Evolutionary conservation across 2,329 filamentous ascomycete species (phyloP), one percentile per base, ranked within the genome.

Genomic region (Teratosphaeria pseudoeucalypti): DNA sequence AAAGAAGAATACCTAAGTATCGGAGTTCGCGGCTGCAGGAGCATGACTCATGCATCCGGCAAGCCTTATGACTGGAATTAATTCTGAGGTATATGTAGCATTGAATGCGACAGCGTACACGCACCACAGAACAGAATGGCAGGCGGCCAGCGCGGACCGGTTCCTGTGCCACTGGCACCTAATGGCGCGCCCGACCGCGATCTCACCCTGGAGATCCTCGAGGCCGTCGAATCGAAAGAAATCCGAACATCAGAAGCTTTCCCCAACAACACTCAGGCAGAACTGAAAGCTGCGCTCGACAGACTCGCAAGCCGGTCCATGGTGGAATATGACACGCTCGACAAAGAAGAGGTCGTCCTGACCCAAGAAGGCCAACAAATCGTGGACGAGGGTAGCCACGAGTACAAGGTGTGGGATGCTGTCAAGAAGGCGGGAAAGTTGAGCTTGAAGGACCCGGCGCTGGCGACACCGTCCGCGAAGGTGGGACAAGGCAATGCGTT

Each of bases 401-500:
- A 81, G 69, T 79, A 72, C 70, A 78, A 77, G 64, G 78, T 80
- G 56, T 81, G 78, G 77, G 73, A 77, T 61, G 74, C 74, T 6
- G 75, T 80, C 54, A 75, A 75, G 65, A 70, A 74, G 59, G 72
- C 71, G 55, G 78, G 77, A 19, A 75, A 72, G 61, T 64, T 80
- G 43, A 69, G 72, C 14, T 73, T 79, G 56, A 79, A 80, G 66
- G 78, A 79, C 61, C 68, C 79, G 34, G 72, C 75, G 49, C 85
- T 92, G 64, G 87, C 88, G 59, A 85, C 88, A 74, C 89, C 89
- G 74, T 85, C 78, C 55, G 86, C 86, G 56, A 92, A 90, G 77
- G 80, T 96, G 62, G 94, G 94, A n/a, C 88, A 94, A 73, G 91
- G 91, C 68, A 95, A 94, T 78, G 92, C 92, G 37, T 96, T 97